Evolutionary conservation across 176 grass and related monocot genomes (phyloP).

Genomic region (Lolium perenne): DNA sequence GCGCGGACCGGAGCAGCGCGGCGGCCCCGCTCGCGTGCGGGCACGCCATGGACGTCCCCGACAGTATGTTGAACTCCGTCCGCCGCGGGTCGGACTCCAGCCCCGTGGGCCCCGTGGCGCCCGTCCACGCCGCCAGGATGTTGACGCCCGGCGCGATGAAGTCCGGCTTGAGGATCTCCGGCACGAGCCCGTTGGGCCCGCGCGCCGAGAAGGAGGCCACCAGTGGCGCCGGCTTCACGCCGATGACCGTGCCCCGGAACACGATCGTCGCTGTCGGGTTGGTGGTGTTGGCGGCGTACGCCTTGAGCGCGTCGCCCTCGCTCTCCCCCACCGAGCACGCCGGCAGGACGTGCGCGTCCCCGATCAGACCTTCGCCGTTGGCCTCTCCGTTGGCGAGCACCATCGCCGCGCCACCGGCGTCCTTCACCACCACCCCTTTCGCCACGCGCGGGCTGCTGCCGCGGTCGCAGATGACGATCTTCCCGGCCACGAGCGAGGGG

Average conservation of each 20-base stretch:
- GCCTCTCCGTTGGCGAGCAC: constrained; percentile 78
- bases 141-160: constrained; percentile 90
- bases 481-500: constrained; percentile 72
- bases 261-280: constrained; percentile 62
- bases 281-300: constrained; percentile 53
- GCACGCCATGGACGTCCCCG: constrained; percentile 95
- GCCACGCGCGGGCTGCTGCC: constrained; percentile 96
- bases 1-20: constrained; percentile 83
- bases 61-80: constrained; percentile 97
- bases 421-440: constrained; percentile 88
- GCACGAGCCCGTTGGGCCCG: constrained; percentile 79
- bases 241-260: constrained; percentile 82
- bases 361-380: constrained; percentile 88
- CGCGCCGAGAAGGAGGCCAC: constrained; percentile 95
- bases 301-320: constrained; percentile 79
- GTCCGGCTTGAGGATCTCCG: constrained; percentile 92
- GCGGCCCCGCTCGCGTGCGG: constrained; percentile 93
- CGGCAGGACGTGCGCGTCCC: constrained; percentile 88
- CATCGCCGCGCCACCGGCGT: constrained; percentile 85
- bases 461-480: constrained; percentile 92
- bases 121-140: constrained; percentile 96
- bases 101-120: constrained; percentile 71
- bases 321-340: constrained; percentile 76
- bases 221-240: constrained; percentile 85
- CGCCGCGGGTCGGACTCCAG: constrained; percentile 63